A percentile compares a stretch with the other conserved stretches of the same genome.
phyloP scores from a whole-genome alignment of 148 eudicot species.

The Vaccinium corymbosum region DNA sequence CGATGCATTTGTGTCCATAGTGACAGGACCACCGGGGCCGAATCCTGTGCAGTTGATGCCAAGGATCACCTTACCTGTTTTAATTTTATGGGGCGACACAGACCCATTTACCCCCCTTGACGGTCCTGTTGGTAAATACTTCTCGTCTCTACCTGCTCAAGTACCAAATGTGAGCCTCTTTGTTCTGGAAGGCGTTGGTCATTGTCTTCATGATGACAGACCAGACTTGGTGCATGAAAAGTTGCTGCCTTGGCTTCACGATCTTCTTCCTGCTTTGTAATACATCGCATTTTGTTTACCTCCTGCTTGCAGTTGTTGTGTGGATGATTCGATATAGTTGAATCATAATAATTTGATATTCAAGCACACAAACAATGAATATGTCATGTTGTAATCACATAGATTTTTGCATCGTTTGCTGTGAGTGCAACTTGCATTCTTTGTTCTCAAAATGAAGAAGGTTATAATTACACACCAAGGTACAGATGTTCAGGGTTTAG shows the following conservation, averaged over 20 bases:
- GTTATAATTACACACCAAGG: background rate
- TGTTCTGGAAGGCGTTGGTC: conserved; percentile 82
- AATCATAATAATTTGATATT: background rate
- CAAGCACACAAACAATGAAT: background rate
- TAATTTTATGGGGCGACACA: conserved; percentile 82
- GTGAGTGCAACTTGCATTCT: background rate
- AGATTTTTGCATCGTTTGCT: background rate
- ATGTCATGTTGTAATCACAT: background rate
- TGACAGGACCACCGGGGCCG: conserved; percentile 95
- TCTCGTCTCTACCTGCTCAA: conserved; percentile 49
- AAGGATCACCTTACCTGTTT: conserved; percentile 48
- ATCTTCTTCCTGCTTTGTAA: conserved; percentile 21
- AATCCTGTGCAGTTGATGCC: conserved; percentile 79
- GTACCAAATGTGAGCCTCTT: conserved; percentile 46
- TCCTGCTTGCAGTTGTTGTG: background rate
- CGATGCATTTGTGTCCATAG: conserved; percentile 81
- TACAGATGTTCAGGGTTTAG: background rate
- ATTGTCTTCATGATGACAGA: conserved; percentile 92
- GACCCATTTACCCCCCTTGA: conserved; percentile 93
- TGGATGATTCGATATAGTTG: background rate
- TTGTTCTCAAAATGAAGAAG: background rate
- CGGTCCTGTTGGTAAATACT: conserved; percentile 93
- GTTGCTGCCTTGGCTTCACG: conserved; percentile 73
- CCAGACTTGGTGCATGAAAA: conserved; percentile 78
- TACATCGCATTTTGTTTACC: background rate